phyloP scores from a whole-genome alignment of 108 stramenopile genomes.

The Schizochytrium sp. region DNA sequence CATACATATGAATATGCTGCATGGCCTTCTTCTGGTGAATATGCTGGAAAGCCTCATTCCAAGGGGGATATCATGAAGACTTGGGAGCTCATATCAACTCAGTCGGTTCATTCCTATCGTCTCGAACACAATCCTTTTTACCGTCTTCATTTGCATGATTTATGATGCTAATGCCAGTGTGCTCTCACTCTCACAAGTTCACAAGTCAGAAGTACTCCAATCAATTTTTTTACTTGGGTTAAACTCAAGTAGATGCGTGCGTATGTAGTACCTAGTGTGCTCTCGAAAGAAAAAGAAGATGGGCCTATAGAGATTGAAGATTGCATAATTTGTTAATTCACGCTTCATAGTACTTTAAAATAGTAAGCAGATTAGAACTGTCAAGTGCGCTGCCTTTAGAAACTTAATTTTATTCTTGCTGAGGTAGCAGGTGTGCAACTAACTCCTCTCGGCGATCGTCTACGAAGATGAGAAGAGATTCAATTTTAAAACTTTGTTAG shows the following conservation, averaged over 20 bases:
- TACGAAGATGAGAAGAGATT: neutral
- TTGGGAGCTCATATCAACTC: slow-evolving; percentile 25
- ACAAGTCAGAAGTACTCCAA: neutral
- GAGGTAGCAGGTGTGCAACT: neutral
- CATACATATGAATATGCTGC: neutral
- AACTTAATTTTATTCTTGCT: no score
- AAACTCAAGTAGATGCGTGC: neutral
- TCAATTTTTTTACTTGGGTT: neutral
- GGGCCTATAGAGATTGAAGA: no score
- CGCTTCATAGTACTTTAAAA: no score
- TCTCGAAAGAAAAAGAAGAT: no score
- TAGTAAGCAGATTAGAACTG: no score
- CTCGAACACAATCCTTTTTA: neutral
- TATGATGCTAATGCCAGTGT: neutral
- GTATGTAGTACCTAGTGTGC: no score
- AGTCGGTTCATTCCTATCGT: slow-evolving; percentile 28
- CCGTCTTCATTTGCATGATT: neutral
- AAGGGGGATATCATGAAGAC: slow-evolving; percentile 31
- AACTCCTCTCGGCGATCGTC: neutral
- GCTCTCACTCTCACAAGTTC: neutral
- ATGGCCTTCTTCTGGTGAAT: neutral
- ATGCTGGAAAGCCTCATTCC: neutral
- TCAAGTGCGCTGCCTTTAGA: no score
- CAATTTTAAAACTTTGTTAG: neutral
- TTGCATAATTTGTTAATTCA: no score